Percentiles rank a stretch among this genome's conserved stretches.
Conservation (phyloP, 345 rosid species). For the Abelmoschus esculentus region DNA sequence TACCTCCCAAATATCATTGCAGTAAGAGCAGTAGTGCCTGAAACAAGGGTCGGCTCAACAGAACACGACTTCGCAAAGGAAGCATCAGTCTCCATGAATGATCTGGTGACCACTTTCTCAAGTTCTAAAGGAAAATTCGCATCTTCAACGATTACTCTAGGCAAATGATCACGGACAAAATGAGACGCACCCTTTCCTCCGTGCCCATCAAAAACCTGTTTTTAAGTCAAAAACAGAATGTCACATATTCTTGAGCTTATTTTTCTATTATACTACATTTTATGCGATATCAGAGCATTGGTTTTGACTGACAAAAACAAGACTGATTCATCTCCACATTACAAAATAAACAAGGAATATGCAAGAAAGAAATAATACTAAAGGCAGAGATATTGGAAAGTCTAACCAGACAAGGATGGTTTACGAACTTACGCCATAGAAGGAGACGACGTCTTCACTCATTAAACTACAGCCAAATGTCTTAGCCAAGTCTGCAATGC, state of each 20-base stretch:
- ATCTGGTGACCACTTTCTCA: slow-evolving; percentile 54
- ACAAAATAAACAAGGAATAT: no score
- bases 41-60: slow-evolving; percentile 38
- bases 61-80: slow-evolving; percentile 55
- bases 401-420: no score
- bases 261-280: no score
- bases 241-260: background rate
- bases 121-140: slow-evolving; percentile 63
- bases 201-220: slow-evolving; percentile 83
- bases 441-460: slow-evolving; percentile 39
- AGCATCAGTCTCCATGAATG: slow-evolving; percentile 68
- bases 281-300: no score
- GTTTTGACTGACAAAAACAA: background rate
- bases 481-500: slow-evolving; percentile 61
- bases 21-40: slow-evolving; percentile 84
- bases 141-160: slow-evolving; percentile 71
- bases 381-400: no score
- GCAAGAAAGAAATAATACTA: no score
- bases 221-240: slow-evolving; percentile 4
- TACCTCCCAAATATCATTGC: slow-evolving; percentile 79
- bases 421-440: slow-evolving; percentile 48
- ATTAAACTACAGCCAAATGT: slow-evolving; percentile 32
- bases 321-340: no score
- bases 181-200: slow-evolving; percentile 69
- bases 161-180: slow-evolving; percentile 70